Base-by-base conservation (phyloP, 2,329 filamentous ascomycete genomes). In the Fusarium sp. region DNA sequence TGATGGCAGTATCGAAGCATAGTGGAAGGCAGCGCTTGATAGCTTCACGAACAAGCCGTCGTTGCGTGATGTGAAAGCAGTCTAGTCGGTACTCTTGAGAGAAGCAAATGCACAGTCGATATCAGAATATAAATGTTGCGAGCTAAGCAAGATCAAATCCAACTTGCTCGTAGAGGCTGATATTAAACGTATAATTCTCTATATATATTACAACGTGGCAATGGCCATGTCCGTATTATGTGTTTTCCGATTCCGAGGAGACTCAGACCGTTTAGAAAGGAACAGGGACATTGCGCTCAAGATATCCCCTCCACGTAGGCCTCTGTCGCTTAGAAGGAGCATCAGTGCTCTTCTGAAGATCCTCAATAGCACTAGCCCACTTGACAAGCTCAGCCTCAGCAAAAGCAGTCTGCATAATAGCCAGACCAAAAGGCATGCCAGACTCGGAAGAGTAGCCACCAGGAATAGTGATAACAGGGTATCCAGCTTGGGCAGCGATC, bases 401-500 rank as follows among this genome's bases (percentile, higher is more conserved):
- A 85, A 88, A 93, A 0, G 90, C 91, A 1, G 90, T 92, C 62
- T 90, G 84, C 81, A 85, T 82, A 80, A 93, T 83, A 0, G 85
- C 89, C 30, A 93, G 80, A 1, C 90, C 90, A 71, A 90, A 91
- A 0, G 90, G 90, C 88, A 92, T 91, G 8, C 89, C 89, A 3
- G 82, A 84, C 5, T 86, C 88, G 14, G 80, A 82, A 73, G 88
- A 85, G 7, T 90, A 83, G 2, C 91, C 91, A 0, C 87, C 91
- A 0, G 93, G 93, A 1, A 95, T 79, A 0, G 92, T 94, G 60
- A 95, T 86, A 78, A 93, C 87, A 0, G 93, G 93, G 78, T 95
- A 95, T 0, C 93, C 92, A 6, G 93, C 93, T 82, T 95, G 92
- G 0, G 93, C 93, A 0, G 92, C 91, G 68, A 94, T 89, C 81